Percentiles rank a stretch among this genome's conserved stretches.
Conservation (phyloP, 306 rosid genomes). For the Ochetophila trinervis region DNA sequence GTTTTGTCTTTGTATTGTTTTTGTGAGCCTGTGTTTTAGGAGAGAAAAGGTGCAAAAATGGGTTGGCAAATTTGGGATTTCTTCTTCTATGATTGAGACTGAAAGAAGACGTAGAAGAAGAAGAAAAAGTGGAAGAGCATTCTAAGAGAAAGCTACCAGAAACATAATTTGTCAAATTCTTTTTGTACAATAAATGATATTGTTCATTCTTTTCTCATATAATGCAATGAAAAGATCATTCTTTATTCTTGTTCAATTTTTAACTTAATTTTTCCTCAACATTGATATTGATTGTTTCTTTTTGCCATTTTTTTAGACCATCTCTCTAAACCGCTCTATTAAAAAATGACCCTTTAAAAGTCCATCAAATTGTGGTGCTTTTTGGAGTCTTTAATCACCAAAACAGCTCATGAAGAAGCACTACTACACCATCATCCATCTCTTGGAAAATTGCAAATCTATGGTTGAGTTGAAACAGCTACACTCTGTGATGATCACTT, state of each 20-base stretch:
- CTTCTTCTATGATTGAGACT: conserved; percentile 15
- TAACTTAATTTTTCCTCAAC: background rate
- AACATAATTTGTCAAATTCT: background rate
- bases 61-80: conserved; percentile 23
- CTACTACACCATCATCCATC: conserved; percentile 40
- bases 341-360: background rate
- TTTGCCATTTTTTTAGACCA: background rate
- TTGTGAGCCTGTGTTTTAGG: conserved; percentile 37
- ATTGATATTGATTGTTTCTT: background rate
- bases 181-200: background rate
- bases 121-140: conserved; percentile 30
- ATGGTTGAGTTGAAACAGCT: conserved; percentile 51
- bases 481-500: conserved; percentile 50
- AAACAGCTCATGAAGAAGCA: conserved; percentile 34
- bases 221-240: background rate
- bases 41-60: conserved; percentile 31
- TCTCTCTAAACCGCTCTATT: background rate
- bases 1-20: conserved; percentile 27
- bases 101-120: conserved; percentile 13
- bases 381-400: background rate
- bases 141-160: conserved; percentile 12
- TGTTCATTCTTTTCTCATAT: background rate
- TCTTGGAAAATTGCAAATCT: conserved; percentile 47
- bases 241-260: background rate
- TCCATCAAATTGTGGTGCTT: background rate